Evolutionary conservation across 1,284 basidiomycete species (phyloP), one percentile per base, ranked within the genome.

Genomic region (Austroboletus niveus): DNA sequence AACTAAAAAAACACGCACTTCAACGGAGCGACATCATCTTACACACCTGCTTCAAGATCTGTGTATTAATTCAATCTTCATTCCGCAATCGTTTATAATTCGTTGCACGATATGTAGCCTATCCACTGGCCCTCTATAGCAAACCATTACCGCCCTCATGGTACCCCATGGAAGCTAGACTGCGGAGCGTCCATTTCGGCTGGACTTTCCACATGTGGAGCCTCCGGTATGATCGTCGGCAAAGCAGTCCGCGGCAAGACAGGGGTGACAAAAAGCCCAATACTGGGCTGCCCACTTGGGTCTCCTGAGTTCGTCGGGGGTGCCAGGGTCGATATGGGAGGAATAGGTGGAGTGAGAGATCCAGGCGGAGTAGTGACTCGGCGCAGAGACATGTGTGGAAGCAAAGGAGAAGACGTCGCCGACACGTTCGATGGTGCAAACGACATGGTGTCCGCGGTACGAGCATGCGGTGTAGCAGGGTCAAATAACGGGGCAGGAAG

Each of bases 401-500:
- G 22, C 3, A 24, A 24, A 24, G 22, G 22, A 12, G 55, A 48
- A 8, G 55, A 47, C 36, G 45, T 36, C 7, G 24, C 45, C 8
- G 64, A 63, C n/a, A 22, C 8, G 34, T 52, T 53, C 10, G 64
- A 65, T 10, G 60, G 45, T 7, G 35, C 34, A 1, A 59, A 56
- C 12, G 64, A 62, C 42, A 58, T 29, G 12, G 71, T 73, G 36
- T 60, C 66, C 24, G 61, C 53, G 29, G 22, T 24, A 5, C 69
- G 66, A 15, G 69, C 65, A 5, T 64, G 46, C 0, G 53, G 39
- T 34, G 36, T 20, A 3, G 52, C 50, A 44, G 75, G 66, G 53
- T 74, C 70, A 49, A 78, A 70, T 8, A 63, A 57, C 5, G 77
- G 77, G 0, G 74, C 71, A 2, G 72, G 74, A 1, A 79, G 63